phyloP scores from a whole-genome alignment of 106 monocot species.

The Cymbidium sinense region DNA sequence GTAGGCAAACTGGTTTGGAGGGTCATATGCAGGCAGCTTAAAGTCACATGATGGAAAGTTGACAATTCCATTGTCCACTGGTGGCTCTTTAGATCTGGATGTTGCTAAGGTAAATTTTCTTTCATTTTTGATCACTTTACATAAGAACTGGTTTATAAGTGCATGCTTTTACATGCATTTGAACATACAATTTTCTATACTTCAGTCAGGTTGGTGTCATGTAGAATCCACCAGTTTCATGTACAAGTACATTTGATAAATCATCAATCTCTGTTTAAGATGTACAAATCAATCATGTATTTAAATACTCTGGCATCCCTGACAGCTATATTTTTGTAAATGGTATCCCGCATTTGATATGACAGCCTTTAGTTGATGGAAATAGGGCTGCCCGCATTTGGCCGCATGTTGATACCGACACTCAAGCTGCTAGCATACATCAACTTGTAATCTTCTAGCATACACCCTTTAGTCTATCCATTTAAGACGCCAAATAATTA shows the following conservation, averaged over 20 bases:
- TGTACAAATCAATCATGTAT: not conserved
- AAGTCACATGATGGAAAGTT: conserved; percentile 42
- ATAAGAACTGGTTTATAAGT: not conserved
- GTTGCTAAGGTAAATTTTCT: conserved; percentile 44
- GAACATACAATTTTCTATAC: not conserved
- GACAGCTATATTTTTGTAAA: not conserved
- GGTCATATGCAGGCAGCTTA: conserved; percentile 39
- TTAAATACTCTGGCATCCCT: not conserved
- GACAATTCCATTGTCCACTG: conserved; percentile 48
- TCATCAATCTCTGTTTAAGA: not conserved
- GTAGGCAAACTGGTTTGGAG: conserved; percentile 61
- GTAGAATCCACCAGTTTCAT: not conserved
- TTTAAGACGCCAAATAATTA: too few species aligned
- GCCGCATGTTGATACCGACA: too few species aligned
- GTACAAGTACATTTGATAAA: not conserved
- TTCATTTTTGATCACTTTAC: not conserved
- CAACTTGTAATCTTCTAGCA: too few species aligned
- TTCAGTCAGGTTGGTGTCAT: not conserved
- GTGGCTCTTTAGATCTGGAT: conserved; percentile 39
- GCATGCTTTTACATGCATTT: not conserved
- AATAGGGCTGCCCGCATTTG: not conserved
- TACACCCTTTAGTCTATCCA: too few species aligned
- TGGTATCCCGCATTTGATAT: not conserved
- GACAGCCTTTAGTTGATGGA: not conserved
- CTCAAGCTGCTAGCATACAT: too few species aligned